Conservation (phyloP, 176 grass and related monocot genomes). For the Avena insularis region DNA sequence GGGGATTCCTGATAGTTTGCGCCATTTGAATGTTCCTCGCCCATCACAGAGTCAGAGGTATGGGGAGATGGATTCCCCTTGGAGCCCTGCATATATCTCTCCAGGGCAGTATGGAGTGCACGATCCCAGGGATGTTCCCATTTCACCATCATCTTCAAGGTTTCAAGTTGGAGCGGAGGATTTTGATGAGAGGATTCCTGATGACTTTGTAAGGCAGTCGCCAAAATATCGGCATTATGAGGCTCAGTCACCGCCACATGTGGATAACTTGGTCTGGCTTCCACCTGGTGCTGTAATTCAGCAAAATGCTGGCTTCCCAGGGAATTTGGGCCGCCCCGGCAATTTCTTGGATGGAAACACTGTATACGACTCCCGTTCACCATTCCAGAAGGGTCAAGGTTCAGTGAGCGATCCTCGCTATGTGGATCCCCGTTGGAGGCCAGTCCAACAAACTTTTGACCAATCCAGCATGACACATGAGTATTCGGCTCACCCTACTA, state of each 20-base stretch:
- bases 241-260: constrained; percentile 50
- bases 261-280: constrained; percentile 72
- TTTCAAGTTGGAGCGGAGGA: constrained; percentile 69
- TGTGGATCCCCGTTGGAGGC: constrained; percentile 64
- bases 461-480: constrained; percentile 55
- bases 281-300: constrained; percentile 73
- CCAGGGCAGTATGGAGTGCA: constrained; percentile 55
- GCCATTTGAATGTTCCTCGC: constrained; percentile 73
- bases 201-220: constrained; percentile 57
- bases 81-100: constrained; percentile 71
- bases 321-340: constrained; percentile 59
- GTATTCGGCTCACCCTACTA: constrained; percentile 57
- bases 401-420: constrained; percentile 49
- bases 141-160: constrained; percentile 71
- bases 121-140: constrained; percentile 71
- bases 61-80: constrained; percentile 81
- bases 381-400: constrained; percentile 65
- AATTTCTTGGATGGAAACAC: constrained; percentile 65
- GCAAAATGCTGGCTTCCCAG: constrained; percentile 69
- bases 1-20: constrained; percentile 63
- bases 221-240: constrained; percentile 65
- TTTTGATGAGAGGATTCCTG: constrained; percentile 65
- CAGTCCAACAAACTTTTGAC: constrained; percentile 60
- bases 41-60: constrained; percentile 62
- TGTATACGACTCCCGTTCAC: constrained; percentile 62